phyloP scores from a whole-genome alignment of 495 filamentous ascomycete genomes.

The Chaetomidium leptoderma region DNA sequence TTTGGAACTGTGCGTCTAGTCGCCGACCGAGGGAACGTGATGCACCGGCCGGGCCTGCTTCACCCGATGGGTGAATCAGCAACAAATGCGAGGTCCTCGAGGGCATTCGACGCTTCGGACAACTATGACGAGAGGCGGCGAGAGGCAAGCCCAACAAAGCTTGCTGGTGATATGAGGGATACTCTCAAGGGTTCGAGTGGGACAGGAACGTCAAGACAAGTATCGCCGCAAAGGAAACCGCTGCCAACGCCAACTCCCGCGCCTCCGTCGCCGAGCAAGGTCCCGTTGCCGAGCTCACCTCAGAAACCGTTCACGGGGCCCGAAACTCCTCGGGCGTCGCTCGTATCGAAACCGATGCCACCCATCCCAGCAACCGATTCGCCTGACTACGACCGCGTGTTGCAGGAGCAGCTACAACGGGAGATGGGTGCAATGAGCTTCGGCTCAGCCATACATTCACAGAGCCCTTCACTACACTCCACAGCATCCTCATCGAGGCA shows the following conservation, averaged over 20 bases:
- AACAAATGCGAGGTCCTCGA: conserved; percentile 59
- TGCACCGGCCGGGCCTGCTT: conserved; percentile 47
- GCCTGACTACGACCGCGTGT: conserved; percentile 55
- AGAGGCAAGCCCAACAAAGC: conserved; percentile 42
- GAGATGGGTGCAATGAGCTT: conserved; percentile 53
- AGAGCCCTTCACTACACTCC: conserved; percentile 20
- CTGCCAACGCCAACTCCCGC: conserved; percentile 31
- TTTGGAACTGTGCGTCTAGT: conserved; percentile 85
- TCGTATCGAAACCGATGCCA: conserved; percentile 37
- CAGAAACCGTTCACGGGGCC: conserved; percentile 34
- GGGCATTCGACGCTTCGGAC: conserved; percentile 41
- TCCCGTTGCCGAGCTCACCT: conserved; percentile 59
- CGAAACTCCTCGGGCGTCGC: conserved; percentile 45
- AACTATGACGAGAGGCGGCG: conserved; percentile 47
- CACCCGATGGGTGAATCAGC: conserved; percentile 69
- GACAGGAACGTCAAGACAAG: conserved; percentile 37
- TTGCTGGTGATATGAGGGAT: conserved; percentile 31
- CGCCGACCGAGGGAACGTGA: conserved; percentile 50
- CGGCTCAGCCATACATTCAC: conserved; percentile 26
- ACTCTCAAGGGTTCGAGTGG: conserved; percentile 39
- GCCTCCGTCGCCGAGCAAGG: conserved; percentile 55
- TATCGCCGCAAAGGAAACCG: conserved; percentile 59
- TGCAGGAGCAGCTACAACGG: conserved; percentile 56
- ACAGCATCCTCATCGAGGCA: conserved; percentile 31
- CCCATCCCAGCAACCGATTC: conserved; percentile 31